A percentile compares a stretch with the other conserved stretches of the same genome.
phyloP scores from a whole-genome alignment of 352 stramenopile genomes.

The Aphanomyces stellatus region DNA sequence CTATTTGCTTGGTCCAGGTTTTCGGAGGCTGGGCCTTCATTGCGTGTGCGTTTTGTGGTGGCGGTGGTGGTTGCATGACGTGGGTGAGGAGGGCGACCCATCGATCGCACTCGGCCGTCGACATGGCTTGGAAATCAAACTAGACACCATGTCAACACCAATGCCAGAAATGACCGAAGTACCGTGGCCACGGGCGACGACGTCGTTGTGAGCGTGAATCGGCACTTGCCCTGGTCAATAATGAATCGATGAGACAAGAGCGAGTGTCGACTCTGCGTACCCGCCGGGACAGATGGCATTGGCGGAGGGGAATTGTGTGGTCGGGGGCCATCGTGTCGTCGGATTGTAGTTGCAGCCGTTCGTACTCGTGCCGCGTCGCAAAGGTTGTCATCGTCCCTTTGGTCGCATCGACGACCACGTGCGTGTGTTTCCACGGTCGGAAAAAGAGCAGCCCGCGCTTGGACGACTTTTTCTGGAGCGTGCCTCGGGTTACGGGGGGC shows the following conservation, averaged over 20 bases:
- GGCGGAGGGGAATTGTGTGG: too few species aligned
- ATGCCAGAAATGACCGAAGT: background rate
- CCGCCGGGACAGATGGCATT: too few species aligned
- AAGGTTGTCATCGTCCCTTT: too few species aligned
- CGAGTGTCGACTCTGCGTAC: too few species aligned
- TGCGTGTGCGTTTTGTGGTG: background rate
- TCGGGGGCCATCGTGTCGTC: too few species aligned
- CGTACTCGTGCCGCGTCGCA: too few species aligned
- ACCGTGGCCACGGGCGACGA: too few species aligned
- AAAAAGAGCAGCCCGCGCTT: background rate
- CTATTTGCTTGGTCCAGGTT: background rate
- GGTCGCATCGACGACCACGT: background rate
- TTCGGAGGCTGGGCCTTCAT: too few species aligned
- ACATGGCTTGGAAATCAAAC: background rate
- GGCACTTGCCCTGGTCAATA: too few species aligned
- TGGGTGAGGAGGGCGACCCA: background rate
- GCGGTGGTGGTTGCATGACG: background rate
- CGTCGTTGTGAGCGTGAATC: too few species aligned
- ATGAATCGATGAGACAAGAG: background rate
- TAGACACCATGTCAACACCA: background rate
- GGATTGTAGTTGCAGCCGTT: too few species aligned
- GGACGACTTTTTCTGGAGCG: background rate
- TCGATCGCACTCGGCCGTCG: slow-evolving; percentile 20
- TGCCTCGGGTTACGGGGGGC: background rate
- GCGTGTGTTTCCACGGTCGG: background rate